Percentiles rank a stretch among this genome's conserved stretches.
These are phyloP conservation scores for Chrysanthemum seticuspe DNA, from an alignment of 129 eudicot species.

Conservation along the genomic window DNA sequence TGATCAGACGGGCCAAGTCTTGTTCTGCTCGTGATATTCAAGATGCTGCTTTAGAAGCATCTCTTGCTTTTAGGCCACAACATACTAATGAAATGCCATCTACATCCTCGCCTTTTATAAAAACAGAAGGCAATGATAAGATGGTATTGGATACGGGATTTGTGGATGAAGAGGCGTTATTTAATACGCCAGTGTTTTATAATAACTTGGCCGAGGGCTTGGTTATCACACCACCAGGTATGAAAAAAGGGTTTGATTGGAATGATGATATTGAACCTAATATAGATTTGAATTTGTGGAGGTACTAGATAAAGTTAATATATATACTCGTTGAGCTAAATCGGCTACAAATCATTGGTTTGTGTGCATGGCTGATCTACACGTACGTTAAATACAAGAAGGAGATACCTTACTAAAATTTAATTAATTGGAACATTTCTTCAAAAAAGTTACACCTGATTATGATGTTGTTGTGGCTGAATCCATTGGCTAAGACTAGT, in stretches of 20 bases:
- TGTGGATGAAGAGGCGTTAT: slow-evolving; percentile 40
- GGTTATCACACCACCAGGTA: slow-evolving; percentile 39
- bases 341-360: too few relatives aligned
- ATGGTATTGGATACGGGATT: slow-evolving; percentile 1
- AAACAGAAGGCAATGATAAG: not conserved
- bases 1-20: slow-evolving; percentile 33
- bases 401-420: too few relatives aligned
- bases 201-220: slow-evolving; percentile 43
- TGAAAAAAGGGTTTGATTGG: slow-evolving; percentile 40
- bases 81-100: not conserved
- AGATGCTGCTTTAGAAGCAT: slow-evolving; percentile 31
- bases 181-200: slow-evolving; percentile 39
- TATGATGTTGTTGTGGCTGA: too few relatives aligned
- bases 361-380: too few relatives aligned
- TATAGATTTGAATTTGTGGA: slow-evolving; percentile 32
- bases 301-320: not conserved
- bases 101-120: not conserved
- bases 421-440: too few relatives aligned
- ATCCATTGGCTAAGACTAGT: too few relatives aligned
- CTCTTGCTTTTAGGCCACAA: slow-evolving; percentile 15
- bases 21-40: slow-evolving; percentile 31
- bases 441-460: too few relatives aligned
- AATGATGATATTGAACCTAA: slow-evolving; percentile 23
- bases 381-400: too few relatives aligned
- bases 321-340: too few relatives aligned